Evolutionary conservation across 2,329 filamentous ascomycete species (phyloP).

Genomic region (Didymosphaeria variabile): DNA sequence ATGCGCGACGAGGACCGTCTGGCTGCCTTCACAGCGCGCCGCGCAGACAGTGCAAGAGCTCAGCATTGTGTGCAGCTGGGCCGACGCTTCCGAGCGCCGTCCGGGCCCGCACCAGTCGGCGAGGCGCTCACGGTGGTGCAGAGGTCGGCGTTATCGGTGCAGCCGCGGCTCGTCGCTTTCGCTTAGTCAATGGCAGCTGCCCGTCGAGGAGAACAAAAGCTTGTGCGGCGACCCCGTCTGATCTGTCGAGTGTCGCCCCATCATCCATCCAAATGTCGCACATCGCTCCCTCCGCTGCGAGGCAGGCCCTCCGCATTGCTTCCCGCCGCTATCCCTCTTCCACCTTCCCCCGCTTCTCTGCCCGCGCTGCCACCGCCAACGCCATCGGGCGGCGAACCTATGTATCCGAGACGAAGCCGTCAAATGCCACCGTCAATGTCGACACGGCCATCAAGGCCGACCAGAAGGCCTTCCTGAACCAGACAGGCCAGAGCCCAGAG

Average conservation of each 20-base stretch:
- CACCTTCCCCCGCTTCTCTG: conserved; percentile 51
- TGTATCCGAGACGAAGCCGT: conserved; percentile 83
- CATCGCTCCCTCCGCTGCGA: conserved; percentile 71
- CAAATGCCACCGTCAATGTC: conserved; percentile 80
- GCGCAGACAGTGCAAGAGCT: not conserved
- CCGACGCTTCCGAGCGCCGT: conserved; percentile 14
- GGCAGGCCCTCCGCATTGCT: conserved; percentile 74
- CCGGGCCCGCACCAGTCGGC: conserved; percentile 11
- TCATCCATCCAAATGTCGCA: conserved; percentile 52
- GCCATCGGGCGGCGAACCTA: conserved; percentile 68
- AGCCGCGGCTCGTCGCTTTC: conserved; percentile 1
- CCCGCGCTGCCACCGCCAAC: conserved; percentile 51
- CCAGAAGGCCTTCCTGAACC: conserved; percentile 76
- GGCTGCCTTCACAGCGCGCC: not conserved
- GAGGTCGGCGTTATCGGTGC: conserved; percentile 7
- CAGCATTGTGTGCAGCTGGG: not conserved
- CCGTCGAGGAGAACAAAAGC: conserved; percentile 13
- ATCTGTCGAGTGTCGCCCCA: conserved; percentile 14
- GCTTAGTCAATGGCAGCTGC: conserved; percentile 13
- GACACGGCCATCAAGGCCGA: conserved; percentile 88
- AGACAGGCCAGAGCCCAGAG: conserved; percentile 64
- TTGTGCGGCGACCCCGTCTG: conserved; percentile 18
- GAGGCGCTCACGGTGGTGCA: conserved; percentile 16
- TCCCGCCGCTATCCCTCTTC: conserved; percentile 59
- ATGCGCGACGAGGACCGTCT: not conserved